Percentiles rank a stretch among this genome's conserved stretches.
Evolutionary conservation across 805 yeast species (phyloP).

Genomic region (Wickerhamiella siamensis): DNA sequence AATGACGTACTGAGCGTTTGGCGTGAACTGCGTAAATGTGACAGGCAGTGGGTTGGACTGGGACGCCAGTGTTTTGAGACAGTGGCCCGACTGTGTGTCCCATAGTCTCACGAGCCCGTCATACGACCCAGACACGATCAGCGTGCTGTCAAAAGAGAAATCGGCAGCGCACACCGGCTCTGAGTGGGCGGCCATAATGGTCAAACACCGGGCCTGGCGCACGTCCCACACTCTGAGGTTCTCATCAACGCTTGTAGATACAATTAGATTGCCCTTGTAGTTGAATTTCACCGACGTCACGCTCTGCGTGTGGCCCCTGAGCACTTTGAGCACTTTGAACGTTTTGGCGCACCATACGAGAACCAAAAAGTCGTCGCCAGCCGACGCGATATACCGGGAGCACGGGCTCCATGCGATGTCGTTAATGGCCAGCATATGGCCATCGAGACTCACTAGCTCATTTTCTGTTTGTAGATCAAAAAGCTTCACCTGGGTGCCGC

Average conservation of each 20-base stretch:
- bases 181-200: constrained; percentile 80
- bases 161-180: constrained; percentile 75
- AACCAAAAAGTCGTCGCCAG: constrained; percentile 72
- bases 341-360: constrained; percentile 51
- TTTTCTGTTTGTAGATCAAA: neutral
- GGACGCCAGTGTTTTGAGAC: constrained; percentile 68
- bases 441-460: constrained; percentile 20
- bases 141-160: constrained; percentile 62
- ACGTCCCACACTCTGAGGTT: constrained; percentile 86
- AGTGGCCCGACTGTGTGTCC: constrained; percentile 80
- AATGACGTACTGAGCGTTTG: constrained; percentile 65
- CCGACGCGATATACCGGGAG: constrained; percentile 59
- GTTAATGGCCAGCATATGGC: constrained; percentile 61
- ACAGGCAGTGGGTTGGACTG: constrained; percentile 48
- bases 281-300: constrained; percentile 61
- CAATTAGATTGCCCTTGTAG: constrained; percentile 59
- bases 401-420: constrained; percentile 70
- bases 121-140: constrained; percentile 72
- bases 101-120: constrained; percentile 85
- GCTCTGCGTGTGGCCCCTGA: constrained; percentile 75
- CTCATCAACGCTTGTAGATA: constrained; percentile 81
- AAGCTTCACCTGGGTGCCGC: constrained; percentile 30
- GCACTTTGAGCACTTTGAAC: constrained; percentile 28
- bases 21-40: constrained; percentile 54
- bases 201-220: constrained; percentile 48